A percentile compares a stretch with the other conserved stretches of the same genome.
phyloP scores from a whole-genome alignment of 495 filamentous ascomycete species.

The Rostrohypoxylon terebratum region DNA sequence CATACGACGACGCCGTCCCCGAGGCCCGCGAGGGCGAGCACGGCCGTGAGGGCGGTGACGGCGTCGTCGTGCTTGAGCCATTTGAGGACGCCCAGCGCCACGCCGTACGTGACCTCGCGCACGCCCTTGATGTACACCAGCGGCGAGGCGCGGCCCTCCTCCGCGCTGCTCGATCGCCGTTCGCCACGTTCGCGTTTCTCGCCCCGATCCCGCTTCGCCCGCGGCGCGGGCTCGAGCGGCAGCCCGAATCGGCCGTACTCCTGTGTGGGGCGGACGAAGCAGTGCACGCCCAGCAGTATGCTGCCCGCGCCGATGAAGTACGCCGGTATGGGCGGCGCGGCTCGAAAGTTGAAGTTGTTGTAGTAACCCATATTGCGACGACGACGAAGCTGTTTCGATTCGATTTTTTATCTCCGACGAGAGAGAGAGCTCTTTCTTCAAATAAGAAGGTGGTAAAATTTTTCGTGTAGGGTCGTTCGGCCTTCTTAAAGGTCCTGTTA shows the following conservation, averaged over 20 bases:
- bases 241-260: slow-evolving; percentile 25
- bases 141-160: background rate
- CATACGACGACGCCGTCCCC: slow-evolving; percentile 26
- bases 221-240: slow-evolving; percentile 2
- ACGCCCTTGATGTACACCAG: slow-evolving; percentile 30
- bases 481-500: slow-evolving; percentile 1
- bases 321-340: slow-evolving; percentile 1
- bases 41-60: slow-evolving; percentile 16
- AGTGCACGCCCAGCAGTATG: slow-evolving; percentile 12
- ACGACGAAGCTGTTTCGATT: background rate
- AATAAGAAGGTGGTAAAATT: background rate
- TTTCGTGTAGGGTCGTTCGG: background rate
- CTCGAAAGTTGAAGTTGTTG: background rate
- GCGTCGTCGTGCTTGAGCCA: slow-evolving; percentile 25
- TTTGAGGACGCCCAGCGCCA: slow-evolving; percentile 9
- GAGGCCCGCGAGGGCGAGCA: slow-evolving; percentile 16
- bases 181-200: slow-evolving; percentile 3
- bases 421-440: background rate
- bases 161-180: background rate
- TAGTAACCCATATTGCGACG: background rate
- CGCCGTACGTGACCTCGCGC: slow-evolving; percentile 27
- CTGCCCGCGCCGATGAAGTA: slow-evolving; percentile 18
- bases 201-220: background rate
- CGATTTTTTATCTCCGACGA: background rate
- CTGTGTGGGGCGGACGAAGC: slow-evolving; percentile 15